A percentile compares a stretch with the other conserved stretches of the same genome.
Conservation (phyloP, 2,329 filamentous ascomycete species). For the Cladosporium sp. region DNA sequence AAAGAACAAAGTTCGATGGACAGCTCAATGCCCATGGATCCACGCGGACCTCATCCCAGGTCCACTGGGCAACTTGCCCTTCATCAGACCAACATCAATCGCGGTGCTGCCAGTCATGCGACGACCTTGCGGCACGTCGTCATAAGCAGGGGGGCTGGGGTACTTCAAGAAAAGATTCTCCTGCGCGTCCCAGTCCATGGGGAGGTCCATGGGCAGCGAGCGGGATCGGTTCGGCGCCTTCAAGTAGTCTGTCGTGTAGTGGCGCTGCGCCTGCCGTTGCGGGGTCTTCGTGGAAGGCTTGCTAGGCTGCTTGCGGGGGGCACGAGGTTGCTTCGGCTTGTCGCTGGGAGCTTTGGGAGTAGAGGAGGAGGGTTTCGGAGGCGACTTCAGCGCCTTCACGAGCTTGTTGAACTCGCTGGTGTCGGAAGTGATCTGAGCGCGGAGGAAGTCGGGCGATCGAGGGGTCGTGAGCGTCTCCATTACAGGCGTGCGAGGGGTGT, state of each 20-base stretch:
- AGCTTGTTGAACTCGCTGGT: slow-evolving; percentile 70
- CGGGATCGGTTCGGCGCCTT: background rate
- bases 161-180: slow-evolving; percentile 7
- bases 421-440: slow-evolving; percentile 72
- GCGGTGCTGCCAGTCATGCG: slow-evolving; percentile 10
- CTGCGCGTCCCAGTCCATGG: slow-evolving; percentile 12
- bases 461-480: slow-evolving; percentile 59
- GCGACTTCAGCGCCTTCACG: slow-evolving; percentile 48
- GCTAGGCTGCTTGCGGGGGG: background rate
- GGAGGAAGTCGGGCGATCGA: slow-evolving; percentile 52
- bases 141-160: background rate
- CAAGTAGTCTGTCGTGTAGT: background rate
- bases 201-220: background rate
- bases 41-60: background rate
- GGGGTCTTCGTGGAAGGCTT: background rate
- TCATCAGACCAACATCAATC: slow-evolving; percentile 12
- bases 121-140: slow-evolving; percentile 1
- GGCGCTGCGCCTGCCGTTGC: background rate
- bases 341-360: background rate
- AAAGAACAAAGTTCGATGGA: background rate
- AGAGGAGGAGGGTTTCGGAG: background rate
- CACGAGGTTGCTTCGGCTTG: background rate
- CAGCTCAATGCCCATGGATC: slow-evolving; percentile 4
- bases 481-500: slow-evolving; percentile 66
- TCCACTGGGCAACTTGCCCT: slow-evolving; percentile 7